Percentiles rank a stretch among this genome's conserved stretches.
phyloP scores from a whole-genome alignment of 768 basidiomycete species.

The Psilocybe subaeruginosa region DNA sequence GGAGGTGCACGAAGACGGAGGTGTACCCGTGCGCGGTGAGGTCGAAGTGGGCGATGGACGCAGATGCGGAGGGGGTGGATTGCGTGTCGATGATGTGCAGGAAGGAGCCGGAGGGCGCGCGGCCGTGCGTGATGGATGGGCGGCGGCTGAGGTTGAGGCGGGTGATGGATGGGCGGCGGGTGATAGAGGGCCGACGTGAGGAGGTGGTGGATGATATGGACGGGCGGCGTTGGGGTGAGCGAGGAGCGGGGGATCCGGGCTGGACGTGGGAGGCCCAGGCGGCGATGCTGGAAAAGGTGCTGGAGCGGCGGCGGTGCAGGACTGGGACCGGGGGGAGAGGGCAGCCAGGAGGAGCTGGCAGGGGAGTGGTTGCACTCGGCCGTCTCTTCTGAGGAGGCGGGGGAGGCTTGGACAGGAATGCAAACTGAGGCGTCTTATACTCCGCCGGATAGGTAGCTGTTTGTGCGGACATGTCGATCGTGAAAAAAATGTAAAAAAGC shows the following conservation, averaged over 20 bases:
- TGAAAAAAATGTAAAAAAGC: background rate
- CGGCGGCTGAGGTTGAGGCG: slow-evolving; percentile 19
- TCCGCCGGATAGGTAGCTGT: slow-evolving; percentile 15
- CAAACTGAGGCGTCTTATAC: slow-evolving; percentile 29
- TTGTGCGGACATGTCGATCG: slow-evolving; percentile 16
- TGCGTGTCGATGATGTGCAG: slow-evolving; percentile 43
- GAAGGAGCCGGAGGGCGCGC: slow-evolving; percentile 50
- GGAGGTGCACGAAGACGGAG: slow-evolving; percentile 63
- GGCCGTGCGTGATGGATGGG: slow-evolving; percentile 40
- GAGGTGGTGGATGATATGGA: slow-evolving; percentile 19
- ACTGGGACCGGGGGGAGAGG: slow-evolving; percentile 16
- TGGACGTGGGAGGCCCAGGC: slow-evolving; percentile 69
- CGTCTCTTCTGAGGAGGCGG: slow-evolving; percentile 40
- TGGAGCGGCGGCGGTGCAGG: slow-evolving; percentile 36
- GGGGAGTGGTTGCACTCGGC: slow-evolving; percentile 27
- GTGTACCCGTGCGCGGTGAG: slow-evolving; percentile 68
- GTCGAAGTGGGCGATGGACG: slow-evolving; percentile 47
- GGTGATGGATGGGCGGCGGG: slow-evolving; percentile 30
- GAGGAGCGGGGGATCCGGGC: slow-evolving; percentile 65
- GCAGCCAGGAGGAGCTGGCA: slow-evolving; percentile 26
- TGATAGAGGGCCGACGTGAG: slow-evolving; percentile 32
- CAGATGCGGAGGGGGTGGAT: slow-evolving; percentile 39
- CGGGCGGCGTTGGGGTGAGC: slow-evolving; percentile 39
- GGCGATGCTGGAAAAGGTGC: slow-evolving; percentile 51
- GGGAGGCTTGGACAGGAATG: slow-evolving; percentile 46